Base-by-base conservation (phyloP, 352 stramenopile genomes). In the Pythium insidiosum region DNA sequence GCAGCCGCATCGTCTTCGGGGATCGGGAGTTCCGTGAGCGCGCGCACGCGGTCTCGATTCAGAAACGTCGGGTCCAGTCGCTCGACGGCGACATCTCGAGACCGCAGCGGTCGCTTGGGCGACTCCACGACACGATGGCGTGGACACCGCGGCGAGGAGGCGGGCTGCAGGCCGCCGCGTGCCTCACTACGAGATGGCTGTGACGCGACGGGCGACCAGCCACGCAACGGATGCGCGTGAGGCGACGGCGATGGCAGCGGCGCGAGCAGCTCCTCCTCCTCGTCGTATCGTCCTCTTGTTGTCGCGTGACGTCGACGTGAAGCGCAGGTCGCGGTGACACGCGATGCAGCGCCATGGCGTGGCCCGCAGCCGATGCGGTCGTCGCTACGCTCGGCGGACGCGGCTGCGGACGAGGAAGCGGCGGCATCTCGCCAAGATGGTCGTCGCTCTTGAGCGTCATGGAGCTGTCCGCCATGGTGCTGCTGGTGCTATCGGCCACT, bases 11-110 rank as follows among this genome's bases (percentile, higher is more conserved):
- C 41, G 4, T 48, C 38, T 20, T 34, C 28, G 20, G 39, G 29
- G 1, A 50, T 15, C 28, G 15, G 28, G 28, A 33, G 28, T 15
- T 13, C 28, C 28, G 28, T 43, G 29, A 82, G 72, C 22, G 66
- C 66, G 9, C 49, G 36, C 11, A 79, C 48, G 2, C 67, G 58
- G 9, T 66, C 50, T 5, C 60, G 66, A 49, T 66, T 84, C 2
- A 81, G 43, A 36, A 84, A 82, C 39, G 67, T 63, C n/a, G 71
- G 54, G 40, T 87, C 44, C 30, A 83, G 43, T 16, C 72, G 56
- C 51, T 83, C 64, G 15, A 48, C 20, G 1, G 46, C 35, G 15
- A 57, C 42, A 11, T 45, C 11, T 15, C 50, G 43, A 3, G 52
- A 56, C 22, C 39, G 38, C 33, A 55, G 7, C 15, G 47, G 39